Evolutionary conservation across 345 rosid species (phyloP).

Genomic region (Murraya koenigii): DNA sequence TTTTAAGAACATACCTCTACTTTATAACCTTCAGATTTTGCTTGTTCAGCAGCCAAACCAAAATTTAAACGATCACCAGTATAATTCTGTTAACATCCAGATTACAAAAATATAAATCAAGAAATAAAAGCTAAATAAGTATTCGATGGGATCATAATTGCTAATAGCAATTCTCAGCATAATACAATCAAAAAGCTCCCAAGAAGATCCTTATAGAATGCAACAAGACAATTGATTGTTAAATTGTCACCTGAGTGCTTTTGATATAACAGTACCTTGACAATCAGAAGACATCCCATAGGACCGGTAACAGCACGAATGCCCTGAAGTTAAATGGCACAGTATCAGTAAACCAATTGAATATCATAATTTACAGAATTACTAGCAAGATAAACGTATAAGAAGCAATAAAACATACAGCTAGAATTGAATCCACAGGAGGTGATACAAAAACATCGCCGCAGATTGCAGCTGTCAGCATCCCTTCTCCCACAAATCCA

Average conservation of each 20-base stretch:
- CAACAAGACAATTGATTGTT: conserved; percentile 1
- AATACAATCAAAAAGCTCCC: not conserved
- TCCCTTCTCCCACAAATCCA: conserved; percentile 99
- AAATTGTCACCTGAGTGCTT: conserved; percentile 3
- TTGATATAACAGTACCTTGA: conserved; percentile 54
- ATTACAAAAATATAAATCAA: conserved; percentile 19
- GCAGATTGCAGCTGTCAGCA: conserved; percentile 96
- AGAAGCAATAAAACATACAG: conserved; percentile 49
- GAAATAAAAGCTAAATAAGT: conserved; percentile 5
- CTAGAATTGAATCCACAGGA: conserved; percentile 87
- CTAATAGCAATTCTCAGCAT: not conserved
- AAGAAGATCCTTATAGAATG: not conserved
- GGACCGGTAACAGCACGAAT: conserved; percentile 98
- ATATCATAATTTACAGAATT: not conserved
- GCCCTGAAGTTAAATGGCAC: conserved; percentile 51
- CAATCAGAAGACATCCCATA: conserved; percentile 91
- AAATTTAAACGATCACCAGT: conserved; percentile 97
- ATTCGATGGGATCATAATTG: not conserved
- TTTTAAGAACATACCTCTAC: conserved; percentile 58
- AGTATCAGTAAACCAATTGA: conserved; percentile 10
- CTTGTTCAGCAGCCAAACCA: conserved; percentile 99
- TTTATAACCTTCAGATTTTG: conserved; percentile 95
- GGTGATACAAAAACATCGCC: conserved; percentile 97
- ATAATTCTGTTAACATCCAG: conserved; percentile 64
- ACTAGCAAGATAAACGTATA: not conserved